phyloP scores from a whole-genome alignment of 495 filamentous ascomycete genomes.

The Zalerion maritima region DNA sequence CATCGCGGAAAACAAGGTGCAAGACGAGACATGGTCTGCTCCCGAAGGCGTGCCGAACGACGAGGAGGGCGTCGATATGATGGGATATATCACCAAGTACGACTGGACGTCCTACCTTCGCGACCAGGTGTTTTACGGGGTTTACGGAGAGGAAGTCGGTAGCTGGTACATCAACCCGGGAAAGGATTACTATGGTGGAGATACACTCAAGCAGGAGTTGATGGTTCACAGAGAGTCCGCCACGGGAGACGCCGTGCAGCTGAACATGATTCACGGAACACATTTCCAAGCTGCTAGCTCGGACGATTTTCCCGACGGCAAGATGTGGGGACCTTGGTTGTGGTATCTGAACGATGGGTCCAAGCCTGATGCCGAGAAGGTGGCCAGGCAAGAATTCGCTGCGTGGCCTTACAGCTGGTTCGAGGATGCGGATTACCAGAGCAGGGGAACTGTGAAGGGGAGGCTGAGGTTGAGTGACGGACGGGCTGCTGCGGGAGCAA shows the following conservation, averaged over 20 bases:
- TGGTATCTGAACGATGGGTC: slow-evolving; percentile 29
- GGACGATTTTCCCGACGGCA: slow-evolving; percentile 20
- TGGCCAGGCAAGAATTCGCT: slow-evolving; percentile 13
- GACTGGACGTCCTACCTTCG: slow-evolving; percentile 19
- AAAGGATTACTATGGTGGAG: slow-evolving; percentile 28
- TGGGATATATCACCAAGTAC: slow-evolving; percentile 27
- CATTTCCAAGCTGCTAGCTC: slow-evolving; percentile 20
- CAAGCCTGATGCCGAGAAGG: slow-evolving; percentile 14
- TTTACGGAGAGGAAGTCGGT: slow-evolving; percentile 23
- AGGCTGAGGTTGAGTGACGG: slow-evolving; percentile 21
- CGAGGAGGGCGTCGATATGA: too few relatives aligned
- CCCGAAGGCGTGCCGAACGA: slow-evolving; percentile 21
- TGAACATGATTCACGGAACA: slow-evolving; percentile 32
- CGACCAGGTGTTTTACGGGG: slow-evolving; percentile 17
- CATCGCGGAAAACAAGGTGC: slow-evolving; percentile 17
- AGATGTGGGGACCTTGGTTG: slow-evolving; percentile 29
- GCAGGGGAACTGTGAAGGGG: slow-evolving; percentile 21
- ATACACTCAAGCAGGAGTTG: slow-evolving; percentile 28
- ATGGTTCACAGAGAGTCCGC: slow-evolving; percentile 24
- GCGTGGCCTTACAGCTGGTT: slow-evolving; percentile 28
- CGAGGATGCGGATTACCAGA: slow-evolving; percentile 17
- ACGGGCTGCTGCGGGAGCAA: slow-evolving; percentile 21
- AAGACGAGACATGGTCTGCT: slow-evolving; percentile 29
- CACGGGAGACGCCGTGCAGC: slow-evolving; percentile 24
- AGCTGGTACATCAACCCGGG: slow-evolving; percentile 30